Evolutionary conservation across 202 grass and related monocot species (phyloP).

Genomic region (Schoenoplectus tabernaemontani): DNA sequence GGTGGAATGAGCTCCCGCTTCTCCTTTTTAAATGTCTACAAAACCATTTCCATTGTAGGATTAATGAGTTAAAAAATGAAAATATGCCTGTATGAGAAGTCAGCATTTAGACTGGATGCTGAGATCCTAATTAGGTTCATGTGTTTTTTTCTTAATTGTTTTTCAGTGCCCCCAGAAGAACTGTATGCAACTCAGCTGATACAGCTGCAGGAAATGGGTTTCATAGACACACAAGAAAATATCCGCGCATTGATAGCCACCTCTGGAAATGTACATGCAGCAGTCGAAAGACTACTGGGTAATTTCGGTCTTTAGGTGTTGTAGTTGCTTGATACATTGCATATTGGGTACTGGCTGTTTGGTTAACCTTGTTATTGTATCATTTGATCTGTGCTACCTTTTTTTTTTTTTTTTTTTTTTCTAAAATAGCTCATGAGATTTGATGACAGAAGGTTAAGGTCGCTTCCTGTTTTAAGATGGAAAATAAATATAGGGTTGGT

Average conservation of each 20-base stretch:
- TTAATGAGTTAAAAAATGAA: too few relatives aligned
- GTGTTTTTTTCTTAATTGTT: conserved; percentile 2
- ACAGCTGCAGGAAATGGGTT: conserved; percentile 90
- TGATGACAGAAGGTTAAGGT: conserved; percentile 9
- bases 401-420: too few relatives aligned
- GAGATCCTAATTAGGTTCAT: too few relatives aligned
- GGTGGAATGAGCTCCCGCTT: not conserved
- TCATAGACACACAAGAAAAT: conserved; percentile 66
- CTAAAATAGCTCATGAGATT: conserved; percentile 13
- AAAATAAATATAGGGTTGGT: conserved; percentile 10
- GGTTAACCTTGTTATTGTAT: conserved; percentile 9
- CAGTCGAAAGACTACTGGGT: conserved; percentile 71
- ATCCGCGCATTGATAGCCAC: conserved; percentile 72
- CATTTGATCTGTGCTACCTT: conserved; percentile 1
- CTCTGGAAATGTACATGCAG: conserved; percentile 76
- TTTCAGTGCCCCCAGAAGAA: conserved; percentile 81
- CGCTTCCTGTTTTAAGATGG: conserved; percentile 11
- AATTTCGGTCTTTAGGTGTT: conserved; percentile 55
- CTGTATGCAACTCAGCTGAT: conserved; percentile 71
- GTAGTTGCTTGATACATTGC: conserved; percentile 12
- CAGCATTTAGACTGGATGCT: too few relatives aligned
- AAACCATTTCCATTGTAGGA: too few relatives aligned
- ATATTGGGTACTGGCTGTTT: conserved; percentile 17
- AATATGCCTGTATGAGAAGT: too few relatives aligned
- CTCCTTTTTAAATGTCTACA: not conserved